Evolutionary conservation across 371 early-diverging fungal species (phyloP).

Genomic region (Mucor piriformis): DNA sequence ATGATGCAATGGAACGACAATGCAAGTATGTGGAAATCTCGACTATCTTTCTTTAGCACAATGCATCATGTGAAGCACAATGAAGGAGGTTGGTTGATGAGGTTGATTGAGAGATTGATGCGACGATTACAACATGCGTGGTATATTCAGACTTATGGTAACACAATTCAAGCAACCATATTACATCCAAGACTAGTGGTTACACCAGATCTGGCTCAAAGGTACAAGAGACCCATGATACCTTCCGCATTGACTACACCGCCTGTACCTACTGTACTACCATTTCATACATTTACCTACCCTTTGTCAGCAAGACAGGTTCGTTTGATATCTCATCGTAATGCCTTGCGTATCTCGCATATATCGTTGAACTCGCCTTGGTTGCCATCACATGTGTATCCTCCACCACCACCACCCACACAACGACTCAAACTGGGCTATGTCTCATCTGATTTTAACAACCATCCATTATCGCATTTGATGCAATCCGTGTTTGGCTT

Average conservation of each 20-base stretch:
- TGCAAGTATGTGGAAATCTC: slow-evolving; percentile 31
- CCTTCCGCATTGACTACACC: slow-evolving; percentile 63
- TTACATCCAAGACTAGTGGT: background rate
- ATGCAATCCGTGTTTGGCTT: slow-evolving; percentile 95
- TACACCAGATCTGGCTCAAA: slow-evolving; percentile 36
- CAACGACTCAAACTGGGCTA: slow-evolving; percentile 80
- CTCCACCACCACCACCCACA: slow-evolving; percentile 75
- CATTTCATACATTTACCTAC: slow-evolving; percentile 94
- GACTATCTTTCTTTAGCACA: slow-evolving; percentile 26
- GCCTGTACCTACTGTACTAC: slow-evolving; percentile 84
- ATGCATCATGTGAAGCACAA: slow-evolving; percentile 43
- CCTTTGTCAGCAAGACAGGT: slow-evolving; percentile 82
- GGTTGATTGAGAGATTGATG: slow-evolving; percentile 65
- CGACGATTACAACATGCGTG: slow-evolving; percentile 67
- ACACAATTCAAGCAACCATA: background rate
- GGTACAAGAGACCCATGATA: slow-evolving; percentile 64
- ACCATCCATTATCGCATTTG: slow-evolving; percentile 90
- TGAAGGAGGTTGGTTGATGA: slow-evolving; percentile 81
- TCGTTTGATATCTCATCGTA: slow-evolving; percentile 85
- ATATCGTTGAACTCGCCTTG: slow-evolving; percentile 66
- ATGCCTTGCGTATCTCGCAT: slow-evolving; percentile 80
- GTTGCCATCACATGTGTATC: slow-evolving; percentile 73
- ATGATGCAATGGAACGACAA: slow-evolving; percentile 18
- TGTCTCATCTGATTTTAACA: slow-evolving; percentile 90
- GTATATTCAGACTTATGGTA: slow-evolving; percentile 59